These are phyloP conservation scores for Dactylis glomerata DNA, from an alignment of 176 grass and related monocot genomes.

Conservation along the genomic window DNA sequence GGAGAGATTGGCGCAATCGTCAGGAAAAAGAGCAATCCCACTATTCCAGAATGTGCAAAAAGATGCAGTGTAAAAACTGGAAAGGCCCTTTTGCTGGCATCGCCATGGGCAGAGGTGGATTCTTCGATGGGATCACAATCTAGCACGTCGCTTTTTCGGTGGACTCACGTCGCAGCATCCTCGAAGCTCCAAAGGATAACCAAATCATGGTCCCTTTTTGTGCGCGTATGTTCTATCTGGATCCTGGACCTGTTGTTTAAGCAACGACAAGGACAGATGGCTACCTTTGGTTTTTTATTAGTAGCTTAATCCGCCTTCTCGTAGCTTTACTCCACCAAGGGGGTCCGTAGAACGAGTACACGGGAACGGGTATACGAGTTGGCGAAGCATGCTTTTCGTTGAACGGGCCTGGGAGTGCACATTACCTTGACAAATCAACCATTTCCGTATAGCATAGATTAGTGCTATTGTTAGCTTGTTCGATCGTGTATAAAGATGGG, in stretches of 20 bases:
- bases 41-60: slow-evolving; percentile 9
- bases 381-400: slow-evolving; percentile 27
- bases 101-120: background rate
- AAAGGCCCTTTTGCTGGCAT: slow-evolving; percentile 1
- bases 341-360: slow-evolving; percentile 16
- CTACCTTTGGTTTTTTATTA: background rate
- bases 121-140: slow-evolving; percentile 26
- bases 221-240: slow-evolving; percentile 22
- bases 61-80: background rate
- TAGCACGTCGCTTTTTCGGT: slow-evolving; percentile 16
- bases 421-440: slow-evolving; percentile 36
- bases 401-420: slow-evolving; percentile 2
- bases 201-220: slow-evolving; percentile 32
- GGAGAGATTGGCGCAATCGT: background rate
- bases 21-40: background rate
- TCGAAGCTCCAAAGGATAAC: slow-evolving; percentile 2
- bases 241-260: slow-evolving; percentile 1
- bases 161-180: slow-evolving; percentile 35
- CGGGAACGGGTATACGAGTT: background rate
- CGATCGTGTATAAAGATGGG: background rate
- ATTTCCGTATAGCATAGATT: background rate
- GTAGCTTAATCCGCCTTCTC: background rate
- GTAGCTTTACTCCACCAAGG: background rate
- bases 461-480: background rate
- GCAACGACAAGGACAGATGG: slow-evolving; percentile 16